These are phyloP conservation scores for Pichia exigua DNA, from an alignment of 805 yeast species.

Conservation along the genomic window DNA sequence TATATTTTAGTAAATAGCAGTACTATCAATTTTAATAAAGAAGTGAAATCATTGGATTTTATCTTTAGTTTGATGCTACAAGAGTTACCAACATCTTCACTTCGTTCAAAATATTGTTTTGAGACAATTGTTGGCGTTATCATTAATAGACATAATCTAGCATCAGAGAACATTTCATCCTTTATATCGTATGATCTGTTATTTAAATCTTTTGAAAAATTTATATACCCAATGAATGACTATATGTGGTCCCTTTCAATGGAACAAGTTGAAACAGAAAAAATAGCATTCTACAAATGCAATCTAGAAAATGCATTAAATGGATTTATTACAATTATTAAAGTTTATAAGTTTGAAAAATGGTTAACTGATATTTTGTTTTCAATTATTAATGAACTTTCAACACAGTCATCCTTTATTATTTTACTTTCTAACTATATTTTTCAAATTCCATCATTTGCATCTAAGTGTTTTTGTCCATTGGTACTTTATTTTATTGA, in stretches of 20 bases:
- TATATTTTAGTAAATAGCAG: slow-evolving; percentile 9
- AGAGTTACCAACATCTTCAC: slow-evolving; percentile 12
- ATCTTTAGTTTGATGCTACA: slow-evolving; percentile 24
- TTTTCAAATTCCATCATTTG: slow-evolving; percentile 20
- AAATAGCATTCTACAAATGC: slow-evolving; percentile 9
- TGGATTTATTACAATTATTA: slow-evolving; percentile 13
- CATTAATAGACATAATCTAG: slow-evolving; percentile 22
- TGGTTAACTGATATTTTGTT: slow-evolving; percentile 30
- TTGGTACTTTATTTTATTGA: slow-evolving; percentile 24
- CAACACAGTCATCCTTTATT: slow-evolving; percentile 24
- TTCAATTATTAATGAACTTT: slow-evolving; percentile 29
- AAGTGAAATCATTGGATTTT: slow-evolving; percentile 21
- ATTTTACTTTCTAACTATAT: slow-evolving; percentile 30
- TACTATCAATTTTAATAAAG: slow-evolving; percentile 13
- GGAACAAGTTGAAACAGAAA: slow-evolving; percentile 16
- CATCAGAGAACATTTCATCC: slow-evolving; percentile 14
- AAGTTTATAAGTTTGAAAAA: slow-evolving; percentile 14
- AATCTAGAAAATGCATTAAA: slow-evolving; percentile 9
- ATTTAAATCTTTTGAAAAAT: slow-evolving; percentile 13
- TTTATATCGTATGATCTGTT: slow-evolving; percentile 20
- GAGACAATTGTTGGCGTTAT: slow-evolving; percentile 37
- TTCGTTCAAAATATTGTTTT: slow-evolving; percentile 22
- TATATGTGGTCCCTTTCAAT: slow-evolving; percentile 30
- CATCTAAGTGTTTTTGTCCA: slow-evolving; percentile 23
- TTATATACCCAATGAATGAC: slow-evolving; percentile 29